Evolutionary conservation across 2,329 filamentous ascomycete genomes (phyloP).

Genomic region (Pseudocercospora pini-densiflorae): DNA sequence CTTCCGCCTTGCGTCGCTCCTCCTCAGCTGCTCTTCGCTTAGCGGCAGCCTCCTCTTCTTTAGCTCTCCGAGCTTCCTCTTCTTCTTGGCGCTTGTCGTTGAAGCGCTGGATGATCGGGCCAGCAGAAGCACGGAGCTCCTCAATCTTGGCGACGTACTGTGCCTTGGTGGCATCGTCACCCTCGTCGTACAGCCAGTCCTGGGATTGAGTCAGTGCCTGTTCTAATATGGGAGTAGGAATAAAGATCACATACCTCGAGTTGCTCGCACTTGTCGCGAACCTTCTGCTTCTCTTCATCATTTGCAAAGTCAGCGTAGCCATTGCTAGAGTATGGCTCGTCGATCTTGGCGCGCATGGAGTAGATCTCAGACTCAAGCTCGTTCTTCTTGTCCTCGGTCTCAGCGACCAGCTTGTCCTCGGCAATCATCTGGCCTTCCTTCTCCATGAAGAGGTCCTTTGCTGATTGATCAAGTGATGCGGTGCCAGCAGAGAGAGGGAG

Average conservation of each 20-base stretch:
- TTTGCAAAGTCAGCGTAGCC: constrained; percentile 74
- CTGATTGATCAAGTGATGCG: constrained; percentile 71
- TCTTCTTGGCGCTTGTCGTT: constrained; percentile 93
- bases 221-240: neutral
- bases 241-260: constrained; percentile 71
- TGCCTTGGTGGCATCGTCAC: constrained; percentile 91
- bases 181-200: constrained; percentile 99
- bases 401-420: constrained; percentile 97
- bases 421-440: constrained; percentile 90
- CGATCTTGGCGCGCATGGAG: constrained; percentile 92
- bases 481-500: constrained; percentile 85
- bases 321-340: constrained; percentile 71
- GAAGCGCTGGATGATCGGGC: constrained; percentile 90
- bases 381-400: constrained; percentile 99
- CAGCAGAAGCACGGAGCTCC: constrained; percentile 87
- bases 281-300: constrained; percentile 89
- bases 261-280: constrained; percentile 80
- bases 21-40: constrained; percentile 70
- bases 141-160: constrained; percentile 95
- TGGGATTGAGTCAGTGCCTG: constrained; percentile 43
- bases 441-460: constrained; percentile 73
- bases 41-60: constrained; percentile 67
- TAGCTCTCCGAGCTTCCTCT: constrained; percentile 70
- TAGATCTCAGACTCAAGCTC: constrained; percentile 98
- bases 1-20: constrained; percentile 77